phyloP scores from a whole-genome alignment of 2,329 filamentous ascomycete species.

The Xylaria sp. region DNA sequence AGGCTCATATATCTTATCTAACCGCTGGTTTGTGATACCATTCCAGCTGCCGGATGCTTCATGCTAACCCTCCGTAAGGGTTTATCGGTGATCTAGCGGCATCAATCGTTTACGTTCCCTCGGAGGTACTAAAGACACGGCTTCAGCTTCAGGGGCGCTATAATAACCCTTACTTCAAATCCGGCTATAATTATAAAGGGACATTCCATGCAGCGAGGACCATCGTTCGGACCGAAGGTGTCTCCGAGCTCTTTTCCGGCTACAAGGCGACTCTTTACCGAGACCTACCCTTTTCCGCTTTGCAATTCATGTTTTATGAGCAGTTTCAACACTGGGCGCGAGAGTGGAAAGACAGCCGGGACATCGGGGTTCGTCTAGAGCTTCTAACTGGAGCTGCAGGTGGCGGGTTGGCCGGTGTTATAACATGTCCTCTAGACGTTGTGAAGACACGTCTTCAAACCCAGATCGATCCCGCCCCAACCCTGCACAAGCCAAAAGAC shows the following conservation, averaged over 20 bases:
- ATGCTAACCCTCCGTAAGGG: constrained; percentile 60
- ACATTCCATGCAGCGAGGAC: constrained; percentile 86
- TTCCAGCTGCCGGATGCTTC: constrained; percentile 3
- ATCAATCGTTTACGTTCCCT: constrained; percentile 93
- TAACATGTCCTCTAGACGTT: constrained; percentile 96
- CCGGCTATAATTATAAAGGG: constrained; percentile 94
- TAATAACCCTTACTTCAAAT: constrained; percentile 93
- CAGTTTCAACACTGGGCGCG: constrained; percentile 87
- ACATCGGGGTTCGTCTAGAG: constrained; percentile 87
- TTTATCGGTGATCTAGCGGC: constrained; percentile 92
- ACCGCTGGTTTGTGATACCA: constrained; percentile 70
- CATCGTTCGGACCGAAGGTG: constrained; percentile 84
- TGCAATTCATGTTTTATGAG: constrained; percentile 99
- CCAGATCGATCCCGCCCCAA: constrained; percentile 68
- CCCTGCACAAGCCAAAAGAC: constrained; percentile 42
- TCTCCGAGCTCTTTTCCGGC: constrained; percentile 90
- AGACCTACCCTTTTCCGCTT: constrained; percentile 92
- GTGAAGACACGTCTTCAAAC: constrained; percentile 98
- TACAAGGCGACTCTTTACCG: constrained; percentile 96
- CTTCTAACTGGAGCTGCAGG: constrained; percentile 89
- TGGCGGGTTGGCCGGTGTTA: constrained; percentile 89
- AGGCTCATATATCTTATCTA: constrained; percentile 86
- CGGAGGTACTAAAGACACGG: constrained; percentile 97
- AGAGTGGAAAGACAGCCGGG: constrained; percentile 78
- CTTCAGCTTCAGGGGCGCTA: constrained; percentile 93